These are phyloP conservation scores for Emydomyces testavorans DNA, from an alignment of 2,329 filamentous ascomycete genomes.

Conservation along the genomic window DNA sequence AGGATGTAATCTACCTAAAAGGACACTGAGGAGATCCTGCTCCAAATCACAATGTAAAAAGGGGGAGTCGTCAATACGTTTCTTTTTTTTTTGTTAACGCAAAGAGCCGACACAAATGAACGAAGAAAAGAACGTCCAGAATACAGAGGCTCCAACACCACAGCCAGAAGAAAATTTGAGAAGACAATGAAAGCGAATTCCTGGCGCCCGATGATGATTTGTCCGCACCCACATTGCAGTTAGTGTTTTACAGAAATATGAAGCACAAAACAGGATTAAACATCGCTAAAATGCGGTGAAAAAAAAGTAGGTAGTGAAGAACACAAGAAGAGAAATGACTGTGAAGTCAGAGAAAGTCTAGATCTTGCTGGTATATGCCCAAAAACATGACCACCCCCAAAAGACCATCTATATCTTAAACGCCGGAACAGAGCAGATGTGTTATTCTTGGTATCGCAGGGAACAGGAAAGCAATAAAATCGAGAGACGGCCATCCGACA, in stretches of 20 bases:
- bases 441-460: constrained; percentile 12
- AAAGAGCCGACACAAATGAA: constrained; percentile 4
- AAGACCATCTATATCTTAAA: constrained; percentile 9
- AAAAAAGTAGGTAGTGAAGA: constrained; percentile 2
- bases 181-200: constrained; percentile 4
- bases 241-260: constrained; percentile 9
- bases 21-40: constrained; percentile 10
- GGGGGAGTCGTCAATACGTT: constrained; percentile 10
- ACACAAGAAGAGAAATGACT: constrained; percentile 4
- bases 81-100: too few relatives aligned
- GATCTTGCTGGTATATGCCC: constrained; percentile 9
- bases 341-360: constrained; percentile 8
- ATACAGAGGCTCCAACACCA: constrained; percentile 12
- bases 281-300: constrained; percentile 8
- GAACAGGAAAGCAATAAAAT: constrained; percentile 1
- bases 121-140: constrained; percentile 4
- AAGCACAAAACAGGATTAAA: constrained; percentile 10
- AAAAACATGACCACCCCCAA: not conserved
- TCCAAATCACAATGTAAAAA: constrained; percentile 2
- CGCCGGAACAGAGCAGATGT: constrained; percentile 6
- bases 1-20: not conserved
- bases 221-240: constrained; percentile 7
- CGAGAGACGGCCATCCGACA: constrained; percentile 5
- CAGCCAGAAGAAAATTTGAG: constrained; percentile 5
- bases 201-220: constrained; percentile 10